Evolutionary conservation across 129 eudicot genomes (phyloP).

Genomic region (Flaveria brownii): DNA sequence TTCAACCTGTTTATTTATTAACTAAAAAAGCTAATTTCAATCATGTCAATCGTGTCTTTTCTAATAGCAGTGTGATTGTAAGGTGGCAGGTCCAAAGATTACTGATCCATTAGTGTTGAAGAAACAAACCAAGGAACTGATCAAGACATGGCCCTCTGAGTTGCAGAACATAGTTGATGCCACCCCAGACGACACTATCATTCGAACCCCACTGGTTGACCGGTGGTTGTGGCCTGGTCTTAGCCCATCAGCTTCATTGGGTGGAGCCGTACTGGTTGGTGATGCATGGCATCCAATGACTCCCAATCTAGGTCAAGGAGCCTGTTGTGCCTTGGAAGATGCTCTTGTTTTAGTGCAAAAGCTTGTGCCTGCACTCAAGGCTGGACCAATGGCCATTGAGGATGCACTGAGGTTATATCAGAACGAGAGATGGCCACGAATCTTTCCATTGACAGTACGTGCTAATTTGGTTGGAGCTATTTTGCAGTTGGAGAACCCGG

Average conservation of each 20-base stretch:
- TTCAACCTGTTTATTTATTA: neutral
- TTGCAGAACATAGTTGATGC: slow-evolving; percentile 51
- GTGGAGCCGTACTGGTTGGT: slow-evolving; percentile 74
- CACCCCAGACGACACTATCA: slow-evolving; percentile 71
- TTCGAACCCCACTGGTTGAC: slow-evolving; percentile 69
- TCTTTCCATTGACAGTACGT: slow-evolving; percentile 70
- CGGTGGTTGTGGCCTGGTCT: slow-evolving; percentile 91
- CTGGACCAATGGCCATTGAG: slow-evolving; percentile 50
- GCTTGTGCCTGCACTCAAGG: slow-evolving; percentile 52
- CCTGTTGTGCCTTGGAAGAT: slow-evolving; percentile 95
- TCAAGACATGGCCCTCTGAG: slow-evolving; percentile 68
- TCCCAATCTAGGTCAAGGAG: slow-evolving; percentile 98
- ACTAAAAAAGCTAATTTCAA: neutral
- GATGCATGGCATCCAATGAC: slow-evolving; percentile 99
- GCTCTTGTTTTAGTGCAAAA: slow-evolving; percentile 71
- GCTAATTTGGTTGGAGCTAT: slow-evolving; percentile 72
- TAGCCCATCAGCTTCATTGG: slow-evolving; percentile 70
- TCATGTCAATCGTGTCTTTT: neutral
- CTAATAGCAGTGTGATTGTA: slow-evolving; percentile 11
- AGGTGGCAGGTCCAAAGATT: slow-evolving; percentile 74
- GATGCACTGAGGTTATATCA: slow-evolving; percentile 63
- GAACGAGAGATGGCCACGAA: slow-evolving; percentile 67
- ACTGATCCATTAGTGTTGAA: slow-evolving; percentile 68
- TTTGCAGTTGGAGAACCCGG: slow-evolving; percentile 75
- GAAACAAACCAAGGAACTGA: slow-evolving; percentile 55